Base-by-base conservation (phyloP, 176 grass and related monocot species). In the Alopecurus myosuroides region DNA sequence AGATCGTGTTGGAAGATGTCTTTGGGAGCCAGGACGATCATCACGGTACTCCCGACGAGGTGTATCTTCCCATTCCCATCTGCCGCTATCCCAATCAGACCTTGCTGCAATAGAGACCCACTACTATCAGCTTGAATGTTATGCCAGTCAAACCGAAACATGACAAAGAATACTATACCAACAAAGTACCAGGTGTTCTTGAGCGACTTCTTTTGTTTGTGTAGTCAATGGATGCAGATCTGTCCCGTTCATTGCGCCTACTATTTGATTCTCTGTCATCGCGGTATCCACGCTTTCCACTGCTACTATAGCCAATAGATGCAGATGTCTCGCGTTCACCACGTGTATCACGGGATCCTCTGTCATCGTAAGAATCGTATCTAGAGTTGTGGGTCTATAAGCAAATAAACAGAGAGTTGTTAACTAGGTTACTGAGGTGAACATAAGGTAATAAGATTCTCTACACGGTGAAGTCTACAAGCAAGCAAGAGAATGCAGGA, bases 11-110 rank as follows among this genome's bases (percentile, higher is more conserved):
- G 92, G 82, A 85, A 86, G 77, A 8, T 88, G 81, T 58, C 93
- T 99, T 42, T 71, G 84, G 75, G 89, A 91, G 37, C 81, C 53
- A 70, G 91, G 81, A 2, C 88, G 84, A 40, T 70, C 84, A 48
- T 96, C 93, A 55, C 85, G 88, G 81, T 86, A 88, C 45, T 90
- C 85, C 60, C 74, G 89, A 46, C 65, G 88, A 58, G 97, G 97
- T 22, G 97, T 94, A 78, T 99, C 97, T 83, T 99, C 93, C 97
- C 97, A 99, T 76, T 99, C 97, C 93, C 88, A 96, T 79, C 81
- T 89, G 15, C 91, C 93, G 79, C 90, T 85, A 44, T 99, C 93
- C 97, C 93, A 99, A 46, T 94, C 93, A 78, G 93, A 99, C 78
- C 93, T 90, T 50, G 53, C 97, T 77, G 66, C 63, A 84, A 89